Conservation (phyloP, 2,329 filamentous ascomycete genomes). For the Alternaria solani region DNA sequence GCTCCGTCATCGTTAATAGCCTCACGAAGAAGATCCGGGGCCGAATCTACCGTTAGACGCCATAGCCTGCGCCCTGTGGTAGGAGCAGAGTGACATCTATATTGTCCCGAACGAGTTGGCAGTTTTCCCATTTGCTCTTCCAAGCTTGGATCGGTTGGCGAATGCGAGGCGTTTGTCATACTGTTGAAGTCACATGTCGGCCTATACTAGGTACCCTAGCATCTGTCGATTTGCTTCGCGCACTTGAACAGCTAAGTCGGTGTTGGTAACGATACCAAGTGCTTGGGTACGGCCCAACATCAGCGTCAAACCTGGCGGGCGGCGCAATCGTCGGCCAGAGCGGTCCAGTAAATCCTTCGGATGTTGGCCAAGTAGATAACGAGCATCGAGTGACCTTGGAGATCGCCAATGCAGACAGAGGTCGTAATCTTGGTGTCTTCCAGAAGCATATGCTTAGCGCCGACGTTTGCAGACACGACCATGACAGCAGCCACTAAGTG, state of each 20-base stretch:
- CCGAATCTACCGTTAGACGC: background rate
- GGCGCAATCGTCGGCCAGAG: constrained; percentile 8
- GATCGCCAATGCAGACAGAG: constrained; percentile 4
- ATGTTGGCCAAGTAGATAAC: constrained; percentile 15
- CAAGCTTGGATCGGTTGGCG: background rate
- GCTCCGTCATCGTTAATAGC: background rate
- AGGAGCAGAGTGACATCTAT: background rate
- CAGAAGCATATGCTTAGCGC: constrained; percentile 7
- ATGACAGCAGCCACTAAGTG: background rate
- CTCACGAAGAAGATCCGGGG: background rate
- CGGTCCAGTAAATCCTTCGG: background rate
- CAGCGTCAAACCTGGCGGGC: background rate
- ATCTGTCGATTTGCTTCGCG: background rate
- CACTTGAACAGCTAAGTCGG: background rate
- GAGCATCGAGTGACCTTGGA: background rate
- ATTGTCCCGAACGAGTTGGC: background rate
- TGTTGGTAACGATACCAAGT: background rate
- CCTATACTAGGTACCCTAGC: background rate
- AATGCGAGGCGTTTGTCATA: background rate
- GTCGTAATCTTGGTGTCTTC: background rate
- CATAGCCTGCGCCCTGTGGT: background rate
- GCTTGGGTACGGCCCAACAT: background rate
- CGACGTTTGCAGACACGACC: background rate
- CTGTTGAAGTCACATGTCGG: background rate
- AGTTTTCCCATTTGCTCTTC: background rate